Percentiles rank a stretch among this genome's conserved stretches.
These are phyloP conservation scores for Venturia oleaginea DNA, from an alignment of 2,329 filamentous ascomycete genomes.

Conservation along the genomic window DNA sequence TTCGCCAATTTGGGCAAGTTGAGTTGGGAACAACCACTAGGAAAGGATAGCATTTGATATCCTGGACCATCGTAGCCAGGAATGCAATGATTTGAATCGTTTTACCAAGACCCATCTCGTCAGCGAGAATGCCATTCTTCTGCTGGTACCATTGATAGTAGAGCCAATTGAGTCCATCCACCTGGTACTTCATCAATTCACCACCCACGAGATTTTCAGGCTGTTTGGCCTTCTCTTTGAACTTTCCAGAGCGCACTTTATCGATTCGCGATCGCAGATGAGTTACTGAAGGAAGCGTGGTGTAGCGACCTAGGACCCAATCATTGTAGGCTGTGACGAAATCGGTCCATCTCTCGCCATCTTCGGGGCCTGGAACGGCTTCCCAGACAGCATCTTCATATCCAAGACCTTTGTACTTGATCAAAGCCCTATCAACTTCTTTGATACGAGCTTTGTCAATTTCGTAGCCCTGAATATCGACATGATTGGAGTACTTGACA, in stretches of 20 bases:
- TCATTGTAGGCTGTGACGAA: conserved; percentile 80
- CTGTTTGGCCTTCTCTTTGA: conserved; percentile 62
- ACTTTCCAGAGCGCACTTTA: conserved; percentile 56
- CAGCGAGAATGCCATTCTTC: conserved; percentile 83
- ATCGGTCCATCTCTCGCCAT: conserved; percentile 64
- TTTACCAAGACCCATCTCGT: conserved; percentile 98
- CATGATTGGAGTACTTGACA: conserved; percentile 56
- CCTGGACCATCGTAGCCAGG: conserved; percentile 56
- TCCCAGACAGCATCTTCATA: conserved; percentile 95
- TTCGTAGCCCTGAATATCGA: conserved; percentile 52
- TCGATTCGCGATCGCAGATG: conserved; percentile 59
- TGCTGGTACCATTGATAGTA: conserved; percentile 78
- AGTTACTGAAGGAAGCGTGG: conserved; percentile 46
- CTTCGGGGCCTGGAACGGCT: conserved; percentile 56
- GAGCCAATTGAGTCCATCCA: conserved; percentile 91
- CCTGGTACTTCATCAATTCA: conserved; percentile 84
- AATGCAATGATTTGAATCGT: conserved; percentile 88
- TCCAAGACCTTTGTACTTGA: conserved; percentile 86
- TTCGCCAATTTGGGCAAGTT: conserved; percentile 94
- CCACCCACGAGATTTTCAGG: conserved; percentile 66
- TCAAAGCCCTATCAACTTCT: conserved; percentile 63
- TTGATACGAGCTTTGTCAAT: conserved; percentile 63
- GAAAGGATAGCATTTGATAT: conserved; percentile 75
- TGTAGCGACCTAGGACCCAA: conserved; percentile 70
- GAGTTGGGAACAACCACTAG: conserved; percentile 89